Percentiles rank a stretch among this genome's conserved stretches.
Conservation (phyloP, 352 stramenopile species). For the Peronospora destructor region DNA sequence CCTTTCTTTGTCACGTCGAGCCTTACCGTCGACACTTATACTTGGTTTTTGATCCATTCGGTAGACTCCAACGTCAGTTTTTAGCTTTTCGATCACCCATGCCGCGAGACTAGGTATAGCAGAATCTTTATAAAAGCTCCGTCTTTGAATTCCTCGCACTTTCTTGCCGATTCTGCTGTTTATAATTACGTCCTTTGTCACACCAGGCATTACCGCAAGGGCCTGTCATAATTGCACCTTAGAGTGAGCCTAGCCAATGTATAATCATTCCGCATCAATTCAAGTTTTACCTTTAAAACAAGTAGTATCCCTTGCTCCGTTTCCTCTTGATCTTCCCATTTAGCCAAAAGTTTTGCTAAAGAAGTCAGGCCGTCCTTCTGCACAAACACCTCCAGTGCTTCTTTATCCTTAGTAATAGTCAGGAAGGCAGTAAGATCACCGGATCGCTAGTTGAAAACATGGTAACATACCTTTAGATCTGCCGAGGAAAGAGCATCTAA, state of each 20-base stretch:
- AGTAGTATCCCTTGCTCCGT: constrained; percentile 50
- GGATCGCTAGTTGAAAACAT: background rate
- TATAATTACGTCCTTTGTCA: constrained; percentile 37
- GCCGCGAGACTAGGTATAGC: constrained; percentile 37
- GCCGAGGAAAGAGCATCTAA: constrained; percentile 28
- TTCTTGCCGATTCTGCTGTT: constrained; percentile 51
- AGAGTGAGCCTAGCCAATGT: constrained; percentile 3
- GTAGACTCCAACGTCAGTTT: constrained; percentile 21
- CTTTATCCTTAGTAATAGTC: constrained; percentile 31
- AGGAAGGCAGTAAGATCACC: background rate
- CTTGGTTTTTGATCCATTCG: constrained; percentile 11
- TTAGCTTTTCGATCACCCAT: constrained; percentile 60
- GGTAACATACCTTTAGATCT: constrained; percentile 34
- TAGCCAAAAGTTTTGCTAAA: constrained; percentile 36
- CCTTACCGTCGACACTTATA: constrained; percentile 6
- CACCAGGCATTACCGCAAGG: constrained; percentile 48
- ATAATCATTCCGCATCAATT: background rate
- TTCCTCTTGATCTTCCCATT: constrained; percentile 42
- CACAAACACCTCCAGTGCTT: constrained; percentile 46
- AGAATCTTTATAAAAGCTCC: constrained; percentile 16
- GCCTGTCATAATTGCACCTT: constrained; percentile 19
- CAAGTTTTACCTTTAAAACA: constrained; percentile 46
- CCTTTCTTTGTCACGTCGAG: constrained; percentile 8
- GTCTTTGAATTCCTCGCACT: constrained; percentile 37
- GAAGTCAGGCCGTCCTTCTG: constrained; percentile 39